A percentile compares a stretch with the other conserved stretches of the same genome.
phyloP scores from a whole-genome alignment of 208 protist species.

The Lotmaria passim region DNA sequence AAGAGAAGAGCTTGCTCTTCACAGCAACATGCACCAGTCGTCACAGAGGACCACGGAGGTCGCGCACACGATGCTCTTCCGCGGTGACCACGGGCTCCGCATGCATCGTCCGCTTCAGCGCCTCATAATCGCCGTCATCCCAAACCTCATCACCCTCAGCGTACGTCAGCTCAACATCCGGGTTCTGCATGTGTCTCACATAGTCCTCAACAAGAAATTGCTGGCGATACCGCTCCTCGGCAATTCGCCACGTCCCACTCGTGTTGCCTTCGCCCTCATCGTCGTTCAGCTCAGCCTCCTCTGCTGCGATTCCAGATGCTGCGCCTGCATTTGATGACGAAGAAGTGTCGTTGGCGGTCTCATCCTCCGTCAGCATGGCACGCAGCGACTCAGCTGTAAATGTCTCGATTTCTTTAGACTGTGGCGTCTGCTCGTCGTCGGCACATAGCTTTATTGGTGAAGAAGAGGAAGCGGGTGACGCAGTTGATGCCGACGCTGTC shows the following conservation, averaged over 20 bases:
- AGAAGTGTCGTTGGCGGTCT: neutral
- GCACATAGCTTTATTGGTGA: constrained; percentile 1
- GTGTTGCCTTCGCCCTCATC: constrained; percentile 22
- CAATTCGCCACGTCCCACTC: constrained; percentile 12
- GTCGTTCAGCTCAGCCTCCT: constrained; percentile 1
- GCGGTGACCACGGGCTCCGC: constrained; percentile 12
- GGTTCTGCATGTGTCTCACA: constrained; percentile 54
- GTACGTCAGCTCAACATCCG: constrained; percentile 66
- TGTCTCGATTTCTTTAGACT: neutral
- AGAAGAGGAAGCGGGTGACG: neutral
- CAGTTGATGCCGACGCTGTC: neutral
- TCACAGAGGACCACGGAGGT: constrained; percentile 45
- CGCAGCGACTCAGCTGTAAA: constrained; percentile 41
- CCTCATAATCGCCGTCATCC: constrained; percentile 80
- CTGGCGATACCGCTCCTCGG: constrained; percentile 48
- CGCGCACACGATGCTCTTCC: constrained; percentile 37
- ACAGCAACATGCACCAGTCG: too few species aligned
- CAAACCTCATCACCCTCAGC: constrained; percentile 90
- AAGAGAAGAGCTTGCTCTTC: too few species aligned
- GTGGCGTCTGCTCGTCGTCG: neutral
- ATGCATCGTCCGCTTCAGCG: constrained; percentile 27
- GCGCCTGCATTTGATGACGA: neutral
- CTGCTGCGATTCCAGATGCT: neutral
- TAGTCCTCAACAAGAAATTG: constrained; percentile 75
- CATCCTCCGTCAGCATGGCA: constrained; percentile 14